These are phyloP conservation scores for Penicillium ucsense DNA, from an alignment of 495 filamentous ascomycete species.

Conservation along the genomic window DNA sequence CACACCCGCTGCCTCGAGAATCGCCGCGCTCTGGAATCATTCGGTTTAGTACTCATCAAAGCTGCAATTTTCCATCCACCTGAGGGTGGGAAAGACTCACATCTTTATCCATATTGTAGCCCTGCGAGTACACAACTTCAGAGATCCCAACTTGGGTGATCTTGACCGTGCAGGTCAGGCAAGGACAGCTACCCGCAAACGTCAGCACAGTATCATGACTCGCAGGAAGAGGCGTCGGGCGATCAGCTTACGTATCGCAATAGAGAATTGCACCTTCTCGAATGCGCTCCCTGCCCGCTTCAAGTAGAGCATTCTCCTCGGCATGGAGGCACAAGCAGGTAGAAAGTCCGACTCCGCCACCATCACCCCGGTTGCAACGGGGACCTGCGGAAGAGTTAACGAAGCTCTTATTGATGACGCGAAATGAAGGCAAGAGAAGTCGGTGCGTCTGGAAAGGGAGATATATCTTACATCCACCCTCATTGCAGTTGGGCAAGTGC, in stretches of 20 bases:
- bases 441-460: too few species aligned
- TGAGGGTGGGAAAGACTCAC: slow-evolving; percentile 18
- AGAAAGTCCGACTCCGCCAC: slow-evolving; percentile 60
- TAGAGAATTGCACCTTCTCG: slow-evolving; percentile 72
- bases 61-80: neutral
- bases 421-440: neutral
- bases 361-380: slow-evolving; percentile 67
- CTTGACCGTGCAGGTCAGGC: slow-evolving; percentile 96
- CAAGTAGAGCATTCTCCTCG: slow-evolving; percentile 91
- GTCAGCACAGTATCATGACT: neutral
- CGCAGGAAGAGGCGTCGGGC: too few species aligned
- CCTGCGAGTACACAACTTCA: slow-evolving; percentile 88
- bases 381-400: slow-evolving; percentile 32
- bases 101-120: slow-evolving; percentile 83
- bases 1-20: slow-evolving; percentile 69
- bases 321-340: slow-evolving; percentile 94
- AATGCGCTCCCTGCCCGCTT: slow-evolving; percentile 87
- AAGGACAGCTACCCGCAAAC: slow-evolving; percentile 58
- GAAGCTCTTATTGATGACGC: neutral
- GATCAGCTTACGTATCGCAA: slow-evolving; percentile 63
- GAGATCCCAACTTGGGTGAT: slow-evolving; percentile 91
- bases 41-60: slow-evolving; percentile 2
- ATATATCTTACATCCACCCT: slow-evolving; percentile 69
- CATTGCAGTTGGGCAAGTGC: slow-evolving; percentile 77
- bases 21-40: slow-evolving; percentile 52